Evolutionary conservation across 2,329 filamentous ascomycete species (phyloP), one percentile per base, ranked within the genome.

Genomic region (Talaromyces sp.): DNA sequence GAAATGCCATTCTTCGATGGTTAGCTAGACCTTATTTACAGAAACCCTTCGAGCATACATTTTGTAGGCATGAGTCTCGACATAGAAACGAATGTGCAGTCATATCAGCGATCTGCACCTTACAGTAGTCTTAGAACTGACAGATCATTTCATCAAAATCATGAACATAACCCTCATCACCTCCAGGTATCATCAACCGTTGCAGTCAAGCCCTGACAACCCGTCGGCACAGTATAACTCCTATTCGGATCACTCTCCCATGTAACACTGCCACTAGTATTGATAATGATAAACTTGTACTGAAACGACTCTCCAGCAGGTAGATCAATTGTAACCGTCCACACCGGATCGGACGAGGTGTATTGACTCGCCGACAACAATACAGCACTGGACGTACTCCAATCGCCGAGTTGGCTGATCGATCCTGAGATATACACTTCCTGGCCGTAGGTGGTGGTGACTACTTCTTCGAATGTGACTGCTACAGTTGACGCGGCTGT

Each of bases 281-380:
- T 82, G 58, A 85, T 83, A 69, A 91, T 84, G 35, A 65, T 47
- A 72, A 86, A 92, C 79, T 92, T 91, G 75, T 91, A 92, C 78
- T 87, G 71, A 52, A 92, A 79, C 3, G 75, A 77, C 59, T 81
- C 80, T 2, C 89, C 89, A 0, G 86, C 81, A 0, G 80, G 75
- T 13, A 92, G 75, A 2, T 77, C 78, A 25, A 91, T 73, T 0
- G 84, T 84, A 0, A 75, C 82, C 50, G 78, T 81, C 90, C 90
- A 92, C 6, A 90, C 68, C 0, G 85, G 87, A 70, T 89, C 86
- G 33, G 74, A 77, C 1, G 78, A 69, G 0, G 86, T 89, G 73
- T 92, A 92, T 19, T 80, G 71, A n/a, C 77, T 79, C 2, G 89
- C 86, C 47, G 82, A 84, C 19, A 93, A 79, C 0, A 84, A 71